Evolutionary conservation across 495 filamentous ascomycete genomes (phyloP), one percentile per base, ranked within the genome.

Genomic region (Glonium stellatum): DNA sequence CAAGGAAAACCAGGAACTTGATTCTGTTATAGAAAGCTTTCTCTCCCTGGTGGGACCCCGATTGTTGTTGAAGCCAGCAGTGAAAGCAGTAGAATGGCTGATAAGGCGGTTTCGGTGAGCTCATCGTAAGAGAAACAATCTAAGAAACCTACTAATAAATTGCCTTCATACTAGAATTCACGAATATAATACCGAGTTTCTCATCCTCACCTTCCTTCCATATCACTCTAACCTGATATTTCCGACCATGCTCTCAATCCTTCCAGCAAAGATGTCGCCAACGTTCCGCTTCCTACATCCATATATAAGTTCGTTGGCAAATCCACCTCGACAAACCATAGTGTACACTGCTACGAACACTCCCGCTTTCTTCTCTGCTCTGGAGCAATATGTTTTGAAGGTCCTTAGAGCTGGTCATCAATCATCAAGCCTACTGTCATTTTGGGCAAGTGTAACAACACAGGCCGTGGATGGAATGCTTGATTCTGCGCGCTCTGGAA

Each of bases 11-110:
- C 76, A 82, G 62, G 86, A 88, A 47, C 78, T 99, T 35, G 84
- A 96, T 73, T 73, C 75, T 44, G 88, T 82, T 39, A 70, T 97
- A 53, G 85, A 93, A 62, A 80, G 81, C 4, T 97, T 97, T 67
- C 77, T 99, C 48, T 84, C 83, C 25, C 76, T 96, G 8, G 82
- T 88, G 12, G 84, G 87, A 22, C 81, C 82, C n/a, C 79, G 86
- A 49, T 63, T 99, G 39, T 79, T 90, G 27, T 76, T 99, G 44
- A 90, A 83, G 70, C 91, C 92, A 15, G 89, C 88, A 1, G 80
- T 93, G 13, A 96, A 92, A 66, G 88, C 90, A 4, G 77, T 97
- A 35, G 95, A 99, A 75, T 99, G 93, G 93, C 79, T 97, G 22
- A 79, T 99, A 34, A 78, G 93, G 67, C 80, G 91, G 59, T 99